Conservation (phyloP, 163 green algal species). For the Chlorella variabilis region DNA sequence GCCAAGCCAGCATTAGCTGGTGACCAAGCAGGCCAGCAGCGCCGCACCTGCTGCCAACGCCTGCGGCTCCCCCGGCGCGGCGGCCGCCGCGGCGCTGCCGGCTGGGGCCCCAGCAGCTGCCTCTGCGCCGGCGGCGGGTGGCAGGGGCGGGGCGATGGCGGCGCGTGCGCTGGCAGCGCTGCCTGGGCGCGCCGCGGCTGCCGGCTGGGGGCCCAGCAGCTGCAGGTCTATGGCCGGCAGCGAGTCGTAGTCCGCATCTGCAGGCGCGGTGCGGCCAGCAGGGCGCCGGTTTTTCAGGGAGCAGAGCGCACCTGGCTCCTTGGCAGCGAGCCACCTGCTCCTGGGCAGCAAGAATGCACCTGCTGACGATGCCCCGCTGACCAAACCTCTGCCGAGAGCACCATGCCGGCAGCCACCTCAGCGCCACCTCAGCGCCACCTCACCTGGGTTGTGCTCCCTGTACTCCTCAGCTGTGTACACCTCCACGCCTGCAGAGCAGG, state of each 20-base stretch:
- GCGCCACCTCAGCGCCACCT: no score
- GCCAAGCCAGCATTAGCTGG: neutral
- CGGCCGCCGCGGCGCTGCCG: neutral
- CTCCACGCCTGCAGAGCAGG: constrained; percentile 17
- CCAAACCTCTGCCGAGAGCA: no score
- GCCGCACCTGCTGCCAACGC: constrained; percentile 3
- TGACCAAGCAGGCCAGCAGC: neutral
- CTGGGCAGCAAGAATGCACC: no score
- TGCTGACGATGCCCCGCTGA: no score
- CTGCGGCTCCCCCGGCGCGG: neutral
- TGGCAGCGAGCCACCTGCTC: no score
- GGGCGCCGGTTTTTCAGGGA: no score
- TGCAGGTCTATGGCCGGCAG: neutral
- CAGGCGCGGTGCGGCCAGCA: neutral
- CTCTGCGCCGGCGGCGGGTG: neutral
- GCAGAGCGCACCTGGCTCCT: no score
- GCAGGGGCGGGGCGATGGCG: neutral
- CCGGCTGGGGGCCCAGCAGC: neutral
- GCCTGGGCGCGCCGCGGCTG: neutral
- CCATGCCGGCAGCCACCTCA: no score
- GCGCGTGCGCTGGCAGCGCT: neutral
- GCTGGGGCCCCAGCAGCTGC: neutral
- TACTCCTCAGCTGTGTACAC: constrained; percentile 12
- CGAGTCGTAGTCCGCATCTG: constrained; percentile 3
- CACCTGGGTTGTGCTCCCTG: neutral